Percentiles rank a stretch among this genome's conserved stretches.
Evolutionary conservation across 495 filamentous ascomycete species (phyloP).

Genomic region (Astrothelium macrocarpum): DNA sequence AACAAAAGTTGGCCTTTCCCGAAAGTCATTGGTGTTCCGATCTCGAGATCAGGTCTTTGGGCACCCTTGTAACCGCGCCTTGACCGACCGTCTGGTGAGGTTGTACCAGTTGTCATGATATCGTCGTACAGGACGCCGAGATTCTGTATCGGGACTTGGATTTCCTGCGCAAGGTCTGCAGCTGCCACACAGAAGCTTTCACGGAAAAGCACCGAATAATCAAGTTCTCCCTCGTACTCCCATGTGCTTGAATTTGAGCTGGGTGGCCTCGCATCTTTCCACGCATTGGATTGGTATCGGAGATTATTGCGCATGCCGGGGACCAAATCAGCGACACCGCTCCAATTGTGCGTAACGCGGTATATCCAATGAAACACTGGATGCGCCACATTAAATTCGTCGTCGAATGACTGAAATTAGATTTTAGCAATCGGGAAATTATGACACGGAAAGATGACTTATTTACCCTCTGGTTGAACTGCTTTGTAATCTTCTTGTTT

Average conservation of each 20-base stretch:
- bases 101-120: constrained; percentile 51
- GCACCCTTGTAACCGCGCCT: constrained; percentile 9
- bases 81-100: constrained; percentile 29
- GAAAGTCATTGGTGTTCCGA: constrained; percentile 21
- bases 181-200: constrained; percentile 80
- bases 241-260: constrained; percentile 17
- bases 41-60: constrained; percentile 14
- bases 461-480: constrained; percentile 59
- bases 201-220: constrained; percentile 72
- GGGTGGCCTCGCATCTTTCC: constrained; percentile 14
- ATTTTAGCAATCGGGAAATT: background rate
- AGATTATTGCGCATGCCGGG: constrained; percentile 56
- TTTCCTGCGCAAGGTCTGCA: constrained; percentile 54
- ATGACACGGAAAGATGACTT: background rate
- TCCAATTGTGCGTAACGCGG: constrained; percentile 68
- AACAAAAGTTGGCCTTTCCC: constrained; percentile 72
- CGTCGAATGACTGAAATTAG: constrained; percentile 51
- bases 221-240: constrained; percentile 28
- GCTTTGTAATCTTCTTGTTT: constrained; percentile 65
- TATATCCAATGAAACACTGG: constrained; percentile 83
- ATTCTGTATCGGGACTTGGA: constrained; percentile 51
- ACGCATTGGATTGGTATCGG: constrained; percentile 11
- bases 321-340: constrained; percentile 53
- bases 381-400: constrained; percentile 66
- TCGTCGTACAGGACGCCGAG: constrained; percentile 72